Base-by-base conservation (phyloP, 352 stramenopile species). In the Thalassiosira mediterranea region DNA sequence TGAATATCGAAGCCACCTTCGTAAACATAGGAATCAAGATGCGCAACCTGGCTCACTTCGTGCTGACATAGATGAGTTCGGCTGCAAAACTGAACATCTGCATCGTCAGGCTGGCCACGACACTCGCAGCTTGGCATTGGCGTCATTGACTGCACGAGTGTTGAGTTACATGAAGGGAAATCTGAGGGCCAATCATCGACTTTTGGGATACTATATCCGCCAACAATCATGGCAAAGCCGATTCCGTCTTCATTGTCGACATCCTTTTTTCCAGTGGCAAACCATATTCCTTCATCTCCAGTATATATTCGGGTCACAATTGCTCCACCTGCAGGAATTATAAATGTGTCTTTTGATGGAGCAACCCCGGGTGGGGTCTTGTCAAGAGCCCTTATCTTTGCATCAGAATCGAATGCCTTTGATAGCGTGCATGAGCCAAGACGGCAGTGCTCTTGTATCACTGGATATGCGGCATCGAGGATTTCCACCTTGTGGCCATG, bases 161-260 rank as follows among this genome's bases (percentile, higher is more conserved):
- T 11, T 31, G 25, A 29, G 32, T 71, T 38, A 34, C 67, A 76
- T 37, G 15, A 49, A n/a, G 67, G 67, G 48, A 59, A 71, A 44
- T 71, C 67, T 17, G 5, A 8, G 28, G 67, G 49, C 49, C 44
- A 59, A 0, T 13, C n/a, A 42, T 42, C 10, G 40, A 25, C 19
- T 53, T n/a, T 32, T 37, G 67, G 42, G 25, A 37, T 44, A 25
- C 26, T 44, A 37, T 76, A 76, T 11, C 70, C 29, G 1, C 67
- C 67, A 28, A 76, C 67, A 53, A 65, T 76, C 8, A 76, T 8
- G 4, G 70, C 47, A 17, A 76, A 63, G 15, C 57, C 51, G 34
- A 76, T 76, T 52, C 58, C 58, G 57, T 76, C 49, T 28, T 71
- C 23, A n/a, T 38, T 21, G 29, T 76, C 47, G 44, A 61, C 37